These are phyloP conservation scores for Aureobasidium subglaciale DNA, from an alignment of 2,329 filamentous ascomycete species.

Conservation along the genomic window DNA sequence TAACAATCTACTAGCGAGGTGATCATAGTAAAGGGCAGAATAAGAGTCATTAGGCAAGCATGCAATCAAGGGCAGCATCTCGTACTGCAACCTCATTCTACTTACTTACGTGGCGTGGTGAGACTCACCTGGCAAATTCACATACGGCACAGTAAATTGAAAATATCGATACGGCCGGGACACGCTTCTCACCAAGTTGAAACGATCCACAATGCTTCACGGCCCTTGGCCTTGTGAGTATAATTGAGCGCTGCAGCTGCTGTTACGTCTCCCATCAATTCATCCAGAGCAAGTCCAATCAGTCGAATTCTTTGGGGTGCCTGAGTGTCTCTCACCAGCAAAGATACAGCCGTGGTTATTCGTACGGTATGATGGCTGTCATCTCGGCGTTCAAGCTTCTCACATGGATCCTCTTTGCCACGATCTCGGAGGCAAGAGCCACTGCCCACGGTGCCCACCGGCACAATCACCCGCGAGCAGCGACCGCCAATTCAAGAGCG, in stretches of 20 bases:
- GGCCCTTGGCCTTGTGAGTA: neutral
- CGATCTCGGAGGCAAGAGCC: neutral
- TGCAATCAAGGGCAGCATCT: neutral
- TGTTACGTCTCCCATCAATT: constrained; percentile 2
- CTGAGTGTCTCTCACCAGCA: neutral
- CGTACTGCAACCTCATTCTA: neutral
- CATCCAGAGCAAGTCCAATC: neutral
- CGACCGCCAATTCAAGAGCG: neutral
- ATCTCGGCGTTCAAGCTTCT: neutral
- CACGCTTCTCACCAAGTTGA: neutral
- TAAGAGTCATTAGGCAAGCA: neutral
- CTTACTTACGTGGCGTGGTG: neutral
- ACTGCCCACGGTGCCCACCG: neutral
- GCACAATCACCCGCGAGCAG: too few species aligned
- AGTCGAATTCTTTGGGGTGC: neutral
- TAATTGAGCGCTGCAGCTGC: neutral
- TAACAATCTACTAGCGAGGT: constrained; percentile 3
- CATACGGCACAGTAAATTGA: constrained; percentile 2
- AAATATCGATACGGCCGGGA: neutral
- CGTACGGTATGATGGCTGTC: neutral
- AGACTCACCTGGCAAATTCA: neutral
- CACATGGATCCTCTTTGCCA: neutral
- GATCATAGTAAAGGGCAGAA: constrained; percentile 2
- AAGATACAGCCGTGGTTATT: neutral
- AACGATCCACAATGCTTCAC: constrained; percentile 2